Conservation (phyloP, 805 yeast genomes). For the Kuraishia capsulata region DNA sequence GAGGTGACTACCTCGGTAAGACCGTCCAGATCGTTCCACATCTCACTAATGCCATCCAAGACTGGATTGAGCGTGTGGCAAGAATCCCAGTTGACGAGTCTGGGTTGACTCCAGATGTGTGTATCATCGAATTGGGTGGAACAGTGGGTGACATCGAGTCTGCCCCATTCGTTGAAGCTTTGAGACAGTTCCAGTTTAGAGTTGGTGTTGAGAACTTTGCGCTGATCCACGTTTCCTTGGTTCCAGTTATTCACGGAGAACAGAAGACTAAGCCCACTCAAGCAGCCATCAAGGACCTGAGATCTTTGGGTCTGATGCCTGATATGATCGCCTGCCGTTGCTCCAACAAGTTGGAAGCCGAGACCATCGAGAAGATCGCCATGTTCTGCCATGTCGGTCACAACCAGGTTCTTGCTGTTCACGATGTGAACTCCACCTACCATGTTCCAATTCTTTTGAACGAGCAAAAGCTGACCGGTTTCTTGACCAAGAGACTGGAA, state of each 20-base stretch:
- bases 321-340: slow-evolving; percentile 99
- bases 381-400: slow-evolving; percentile 99
- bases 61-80: slow-evolving; percentile 94
- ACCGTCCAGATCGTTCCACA: slow-evolving; percentile 99
- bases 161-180: slow-evolving; percentile 98
- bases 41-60: slow-evolving; percentile 94
- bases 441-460: slow-evolving; percentile 90
- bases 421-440: slow-evolving; percentile 93
- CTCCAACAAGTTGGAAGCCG: slow-evolving; percentile 65
- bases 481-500: slow-evolving; percentile 57
- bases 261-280: slow-evolving; percentile 99
- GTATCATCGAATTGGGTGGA: slow-evolving; percentile 97
- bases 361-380: slow-evolving; percentile 92
- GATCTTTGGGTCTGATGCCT: slow-evolving; percentile 90
- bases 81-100: slow-evolving; percentile 85
- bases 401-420: slow-evolving; percentile 95
- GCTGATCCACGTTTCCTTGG: slow-evolving; percentile 90
- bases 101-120: slow-evolving; percentile 86
- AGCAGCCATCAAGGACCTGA: slow-evolving; percentile 95
- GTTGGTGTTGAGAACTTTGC: slow-evolving; percentile 94
- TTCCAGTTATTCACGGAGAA: slow-evolving; percentile 97
- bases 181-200: slow-evolving; percentile 97
- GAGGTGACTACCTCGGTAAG: slow-evolving; percentile 95
- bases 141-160: slow-evolving; percentile 99
- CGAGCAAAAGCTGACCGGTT: slow-evolving; percentile 78